Evolutionary conservation across 208 protist genomes (phyloP).

Genomic region (Crithidia acanthocephali): DNA sequence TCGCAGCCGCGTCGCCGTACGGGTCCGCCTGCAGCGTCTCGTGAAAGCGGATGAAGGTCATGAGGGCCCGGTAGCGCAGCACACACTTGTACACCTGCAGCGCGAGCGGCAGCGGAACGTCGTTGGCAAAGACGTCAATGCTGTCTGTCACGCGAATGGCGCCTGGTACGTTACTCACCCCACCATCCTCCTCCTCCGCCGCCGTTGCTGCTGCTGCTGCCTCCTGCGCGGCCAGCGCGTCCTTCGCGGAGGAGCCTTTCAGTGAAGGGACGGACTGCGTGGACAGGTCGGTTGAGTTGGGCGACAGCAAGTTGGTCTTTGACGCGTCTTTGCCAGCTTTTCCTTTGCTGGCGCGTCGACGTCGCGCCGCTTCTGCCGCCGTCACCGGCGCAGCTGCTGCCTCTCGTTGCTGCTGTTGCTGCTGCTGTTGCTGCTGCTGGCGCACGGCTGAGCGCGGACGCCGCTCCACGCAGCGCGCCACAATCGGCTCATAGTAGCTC

Average conservation of each 20-base stretch:
- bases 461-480: conserved; percentile 29
- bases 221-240: background rate
- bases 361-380: background rate
- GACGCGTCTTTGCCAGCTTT: background rate
- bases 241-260: background rate
- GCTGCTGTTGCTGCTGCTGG: conserved; percentile 1
- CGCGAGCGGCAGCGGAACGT: conserved; percentile 50
- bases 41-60: conserved; percentile 46
- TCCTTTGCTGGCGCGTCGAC: conserved; percentile 11
- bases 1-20: conserved; percentile 34
- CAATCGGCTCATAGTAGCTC: conserved; percentile 22
- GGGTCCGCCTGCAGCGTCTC: conserved; percentile 31
- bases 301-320: conserved; percentile 2
- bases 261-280: background rate
- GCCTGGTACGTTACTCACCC: background rate
- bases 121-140: conserved; percentile 17
- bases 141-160: conserved; percentile 18
- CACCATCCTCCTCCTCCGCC: conserved; percentile 3
- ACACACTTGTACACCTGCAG: conserved; percentile 60
- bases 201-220: too few relatives aligned
- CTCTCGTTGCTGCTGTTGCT: background rate
- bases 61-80: conserved; percentile 51
- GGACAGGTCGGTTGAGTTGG: background rate
- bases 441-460: background rate
- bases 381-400: background rate